Conservation (phyloP, 495 filamentous ascomycete genomes). For the Podospora pseudopauciseta region DNA sequence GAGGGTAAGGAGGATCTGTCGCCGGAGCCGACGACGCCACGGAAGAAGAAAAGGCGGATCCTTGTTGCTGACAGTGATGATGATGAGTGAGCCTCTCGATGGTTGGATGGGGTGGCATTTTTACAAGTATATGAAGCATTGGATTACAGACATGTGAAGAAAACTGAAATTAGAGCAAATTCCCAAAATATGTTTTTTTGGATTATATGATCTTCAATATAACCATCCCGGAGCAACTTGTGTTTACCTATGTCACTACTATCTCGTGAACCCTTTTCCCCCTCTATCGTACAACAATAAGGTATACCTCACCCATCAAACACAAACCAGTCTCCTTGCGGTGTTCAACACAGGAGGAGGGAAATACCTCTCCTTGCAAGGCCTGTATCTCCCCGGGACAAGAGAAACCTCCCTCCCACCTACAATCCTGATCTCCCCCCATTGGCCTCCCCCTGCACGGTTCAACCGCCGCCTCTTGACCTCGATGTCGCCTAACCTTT, state of each 20-base stretch:
- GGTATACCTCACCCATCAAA: neutral
- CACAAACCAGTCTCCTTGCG: neutral
- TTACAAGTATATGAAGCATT: neutral
- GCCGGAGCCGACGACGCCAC: conserved; percentile 11
- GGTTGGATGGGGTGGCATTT: neutral
- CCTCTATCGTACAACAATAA: neutral
- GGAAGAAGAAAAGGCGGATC: conserved; percentile 19
- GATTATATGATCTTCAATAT: neutral
- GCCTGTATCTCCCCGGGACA: neutral
- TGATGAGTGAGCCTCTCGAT: conserved; percentile 14
- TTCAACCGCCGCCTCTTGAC: neutral
- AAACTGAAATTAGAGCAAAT: neutral
- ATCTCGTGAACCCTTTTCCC: neutral
- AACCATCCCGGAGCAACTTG: neutral
- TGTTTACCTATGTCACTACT: neutral
- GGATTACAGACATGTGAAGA: neutral
- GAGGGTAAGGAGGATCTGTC: conserved; percentile 15
- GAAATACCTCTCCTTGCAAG: neutral
- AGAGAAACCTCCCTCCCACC: neutral
- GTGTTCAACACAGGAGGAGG: neutral
- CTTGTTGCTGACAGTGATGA: conserved; percentile 30
- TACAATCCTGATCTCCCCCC: neutral
- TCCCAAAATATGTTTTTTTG: neutral
- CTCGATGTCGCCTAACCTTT: neutral
- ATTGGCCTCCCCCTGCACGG: neutral